Evolutionary conservation across 768 basidiomycete species (phyloP), one percentile per base, ranked within the genome.

Genomic region (Goffeauzyma gilvescens): DNA sequence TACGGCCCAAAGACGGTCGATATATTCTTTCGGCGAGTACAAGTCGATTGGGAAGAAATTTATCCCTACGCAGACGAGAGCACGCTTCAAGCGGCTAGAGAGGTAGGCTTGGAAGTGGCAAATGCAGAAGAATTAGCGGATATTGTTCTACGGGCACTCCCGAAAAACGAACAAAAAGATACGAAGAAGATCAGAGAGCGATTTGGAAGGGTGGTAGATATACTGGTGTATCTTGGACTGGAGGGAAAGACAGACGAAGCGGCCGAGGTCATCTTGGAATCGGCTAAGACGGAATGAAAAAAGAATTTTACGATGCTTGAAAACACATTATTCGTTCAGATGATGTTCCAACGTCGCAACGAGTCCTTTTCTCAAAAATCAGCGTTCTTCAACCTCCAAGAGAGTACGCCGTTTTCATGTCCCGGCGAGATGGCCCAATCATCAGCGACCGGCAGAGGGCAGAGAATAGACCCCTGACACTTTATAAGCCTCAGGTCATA

Each of bases 21-120:
- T 17, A 52, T 57, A 32, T 57, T 60, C 32, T 26, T 60, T 4
- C 41, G 58, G 10, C 32, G 55, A 22, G 50, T 55, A 14, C 58
- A 59, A 27, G 44, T 24, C 1, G 49, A 59, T 22, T 59, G 58
- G 58, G 30, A 49, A 10, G 58, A 59, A 38, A 52, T 59, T 1
- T 59, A 45, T 40, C 58, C 58, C 1, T 59, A 46, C 41, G 50
- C 49, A 5, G 58, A 59, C 45, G 50, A 57, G 3, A 48, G 48
- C 38, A 41, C 50, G 35, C 24, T 57, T 4, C 27, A 27, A 17
- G 54, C 51, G 10, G 58, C 55, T 10, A 48, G 27, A 34, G 20
- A 18, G 14, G 44, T 59, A 20, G 54, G 54, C 0, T 23, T 57
- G 9, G 35, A 57, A 15, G 38, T 38, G 14, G 50, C 45, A 2